These are phyloP conservation scores for Yamadazyma spencermartinsiae DNA, from an alignment of 1,139 yeast genomes.

Conservation along the genomic window DNA sequence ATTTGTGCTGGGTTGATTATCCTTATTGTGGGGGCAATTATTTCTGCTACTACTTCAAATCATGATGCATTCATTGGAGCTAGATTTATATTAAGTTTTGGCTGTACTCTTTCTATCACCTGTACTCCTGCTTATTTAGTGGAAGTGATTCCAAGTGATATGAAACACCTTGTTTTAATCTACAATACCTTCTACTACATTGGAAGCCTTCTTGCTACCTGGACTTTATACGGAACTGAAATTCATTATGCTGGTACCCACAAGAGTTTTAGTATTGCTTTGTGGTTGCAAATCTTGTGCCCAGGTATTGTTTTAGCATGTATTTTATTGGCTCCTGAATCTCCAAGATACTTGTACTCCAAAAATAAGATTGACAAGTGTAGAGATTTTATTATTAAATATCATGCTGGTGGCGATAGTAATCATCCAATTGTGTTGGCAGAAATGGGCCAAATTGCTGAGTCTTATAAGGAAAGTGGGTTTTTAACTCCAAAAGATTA, in stretches of 20 bases:
- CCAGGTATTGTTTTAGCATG: slow-evolving; percentile 10
- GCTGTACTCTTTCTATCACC: slow-evolving; percentile 4
- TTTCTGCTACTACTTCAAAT: slow-evolving; percentile 42
- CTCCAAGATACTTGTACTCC: slow-evolving; percentile 53
- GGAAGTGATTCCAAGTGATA: slow-evolving; percentile 8
- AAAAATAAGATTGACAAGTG: slow-evolving; percentile 40
- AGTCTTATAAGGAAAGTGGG: slow-evolving; percentile 8
- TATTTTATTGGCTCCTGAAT: slow-evolving; percentile 51
- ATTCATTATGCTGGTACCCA: slow-evolving; percentile 6
- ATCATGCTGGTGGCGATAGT: slow-evolving; percentile 18
- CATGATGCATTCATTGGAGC: slow-evolving; percentile 6
- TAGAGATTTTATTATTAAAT: slow-evolving; percentile 18
- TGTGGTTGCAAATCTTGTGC: slow-evolving; percentile 14
- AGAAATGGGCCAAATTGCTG: slow-evolving; percentile 18
- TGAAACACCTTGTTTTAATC: slow-evolving; percentile 5
- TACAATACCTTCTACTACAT: slow-evolving; percentile 10
- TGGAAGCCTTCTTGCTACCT: slow-evolving; percentile 9
- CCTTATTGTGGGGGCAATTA: slow-evolving; percentile 16
- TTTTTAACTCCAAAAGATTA: slow-evolving; percentile 4
- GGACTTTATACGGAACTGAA: slow-evolving; percentile 2
- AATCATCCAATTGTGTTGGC: slow-evolving; percentile 16
- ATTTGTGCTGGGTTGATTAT: slow-evolving; percentile 15
- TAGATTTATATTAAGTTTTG: slow-evolving; percentile 9
- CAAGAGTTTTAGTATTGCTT: slow-evolving; percentile 12
- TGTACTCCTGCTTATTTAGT: slow-evolving; percentile 8